phyloP scores from a whole-genome alignment of 139 green algal species.

The Coelastrella sp. region DNA sequence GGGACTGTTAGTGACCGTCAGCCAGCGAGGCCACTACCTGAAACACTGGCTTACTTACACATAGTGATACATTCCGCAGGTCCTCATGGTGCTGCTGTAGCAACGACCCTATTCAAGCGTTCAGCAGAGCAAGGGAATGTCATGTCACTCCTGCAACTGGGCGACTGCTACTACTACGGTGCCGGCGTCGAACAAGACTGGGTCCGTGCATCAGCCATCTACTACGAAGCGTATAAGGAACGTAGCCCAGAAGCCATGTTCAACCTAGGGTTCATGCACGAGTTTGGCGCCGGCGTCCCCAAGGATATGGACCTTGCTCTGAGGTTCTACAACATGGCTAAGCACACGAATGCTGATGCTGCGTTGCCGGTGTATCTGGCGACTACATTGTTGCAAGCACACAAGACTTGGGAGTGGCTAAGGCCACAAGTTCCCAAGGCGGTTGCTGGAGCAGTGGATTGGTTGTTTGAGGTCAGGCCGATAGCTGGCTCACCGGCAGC shows the following conservation, averaged over 20 bases:
- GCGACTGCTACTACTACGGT: constrained; percentile 94
- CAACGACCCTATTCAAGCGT: constrained; percentile 74
- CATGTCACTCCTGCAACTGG: constrained; percentile 80
- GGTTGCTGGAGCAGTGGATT: not conserved
- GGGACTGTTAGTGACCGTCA: too few relatives aligned
- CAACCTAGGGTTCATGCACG: constrained; percentile 96
- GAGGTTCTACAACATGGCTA: constrained; percentile 77
- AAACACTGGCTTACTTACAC: too few relatives aligned
- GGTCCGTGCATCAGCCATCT: constrained; percentile 62
- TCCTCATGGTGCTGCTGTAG: constrained; percentile 43
- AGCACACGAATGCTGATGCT: constrained; percentile 60
- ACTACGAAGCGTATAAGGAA: constrained; percentile 72
- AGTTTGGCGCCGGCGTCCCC: constrained; percentile 89
- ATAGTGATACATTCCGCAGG: too few relatives aligned
- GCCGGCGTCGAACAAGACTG: constrained; percentile 53
- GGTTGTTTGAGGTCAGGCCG: constrained; percentile 40
- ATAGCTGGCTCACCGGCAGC: not conserved
- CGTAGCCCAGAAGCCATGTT: constrained; percentile 88
- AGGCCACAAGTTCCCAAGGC: not conserved
- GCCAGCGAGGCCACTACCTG: too few relatives aligned
- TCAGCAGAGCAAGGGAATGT: constrained; percentile 86
- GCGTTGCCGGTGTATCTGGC: constrained; percentile 58
- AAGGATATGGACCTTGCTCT: constrained; percentile 67
- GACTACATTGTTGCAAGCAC: constrained; percentile 59
- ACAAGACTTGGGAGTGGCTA: constrained; percentile 44